Percentiles rank a stretch among this genome's conserved stretches.
phyloP scores from a whole-genome alignment of 2,329 filamentous ascomycete species.

The Diaporthe batatas region DNA sequence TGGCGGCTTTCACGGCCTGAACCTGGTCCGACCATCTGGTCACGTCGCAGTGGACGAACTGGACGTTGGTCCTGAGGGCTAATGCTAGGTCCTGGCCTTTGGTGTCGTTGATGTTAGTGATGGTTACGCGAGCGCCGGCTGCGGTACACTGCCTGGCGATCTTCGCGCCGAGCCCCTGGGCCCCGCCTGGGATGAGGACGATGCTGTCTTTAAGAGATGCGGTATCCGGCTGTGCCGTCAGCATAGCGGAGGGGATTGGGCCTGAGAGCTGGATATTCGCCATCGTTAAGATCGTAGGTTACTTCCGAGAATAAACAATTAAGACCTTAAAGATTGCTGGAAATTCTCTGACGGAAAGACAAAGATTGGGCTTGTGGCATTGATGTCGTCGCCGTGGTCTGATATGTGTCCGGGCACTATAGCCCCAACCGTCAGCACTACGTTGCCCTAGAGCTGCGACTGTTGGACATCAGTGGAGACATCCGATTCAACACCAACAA shows the following conservation, averaged over 20 bases:
- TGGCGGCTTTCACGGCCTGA: constrained; percentile 24
- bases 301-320: too few relatives aligned
- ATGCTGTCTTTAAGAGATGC: neutral
- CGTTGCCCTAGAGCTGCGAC: too few relatives aligned
- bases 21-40: constrained; percentile 13
- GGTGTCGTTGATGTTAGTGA: constrained; percentile 16
- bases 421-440: too few relatives aligned
- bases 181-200: neutral
- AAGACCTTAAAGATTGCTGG: too few relatives aligned
- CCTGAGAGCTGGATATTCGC: neutral
- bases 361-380: neutral
- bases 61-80: neutral
- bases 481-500: too few relatives aligned
- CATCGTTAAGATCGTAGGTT: neutral
- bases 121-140: neutral
- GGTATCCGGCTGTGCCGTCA: neutral
- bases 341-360: too few relatives aligned
- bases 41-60: constrained; percentile 24
- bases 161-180: constrained; percentile 10
- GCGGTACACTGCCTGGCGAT: neutral
- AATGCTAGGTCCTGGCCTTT: neutral
- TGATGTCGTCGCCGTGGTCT: too few relatives aligned
- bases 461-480: too few relatives aligned
- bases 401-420: too few relatives aligned
- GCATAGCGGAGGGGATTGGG: neutral